Evolutionary conservation across 768 basidiomycete species (phyloP).

Genomic region (Amanita subjunquillea): DNA sequence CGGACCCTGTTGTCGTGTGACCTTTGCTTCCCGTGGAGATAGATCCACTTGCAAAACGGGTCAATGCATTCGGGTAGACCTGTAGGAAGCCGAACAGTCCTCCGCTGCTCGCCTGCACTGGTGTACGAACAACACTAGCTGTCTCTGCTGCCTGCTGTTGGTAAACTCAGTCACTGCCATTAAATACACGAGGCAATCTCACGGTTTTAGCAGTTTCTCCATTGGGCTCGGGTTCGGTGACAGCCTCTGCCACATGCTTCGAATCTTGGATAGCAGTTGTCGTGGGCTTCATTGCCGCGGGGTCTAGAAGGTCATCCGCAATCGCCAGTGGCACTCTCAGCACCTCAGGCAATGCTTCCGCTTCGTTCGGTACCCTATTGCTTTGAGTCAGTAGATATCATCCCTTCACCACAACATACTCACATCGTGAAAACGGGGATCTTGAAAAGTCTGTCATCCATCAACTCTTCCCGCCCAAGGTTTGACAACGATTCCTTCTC

Average conservation of each 20-base stretch:
- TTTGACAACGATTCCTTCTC: slow-evolving; percentile 72
- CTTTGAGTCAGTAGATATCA: slow-evolving; percentile 6
- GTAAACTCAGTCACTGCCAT: background rate
- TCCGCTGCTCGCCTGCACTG: slow-evolving; percentile 16
- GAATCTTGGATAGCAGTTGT: slow-evolving; percentile 11
- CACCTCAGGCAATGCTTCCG: slow-evolving; percentile 49
- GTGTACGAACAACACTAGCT: background rate
- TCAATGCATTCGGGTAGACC: slow-evolving; percentile 47
- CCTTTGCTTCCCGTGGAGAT: slow-evolving; percentile 11
- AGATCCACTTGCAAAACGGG: slow-evolving; percentile 29
- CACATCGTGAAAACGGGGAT: slow-evolving; percentile 65
- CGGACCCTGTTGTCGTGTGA: slow-evolving; percentile 4
- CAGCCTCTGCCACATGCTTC: slow-evolving; percentile 12
- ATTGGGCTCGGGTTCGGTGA: slow-evolving; percentile 4
- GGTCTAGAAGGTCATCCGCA: slow-evolving; percentile 48
- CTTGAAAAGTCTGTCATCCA: slow-evolving; percentile 58
- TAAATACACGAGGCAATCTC: slow-evolving; percentile 2
- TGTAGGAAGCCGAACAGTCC: slow-evolving; percentile 54
- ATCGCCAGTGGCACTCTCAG: slow-evolving; percentile 51
- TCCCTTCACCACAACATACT: slow-evolving; percentile 13
- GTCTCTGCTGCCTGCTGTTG: background rate
- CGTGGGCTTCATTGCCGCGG: slow-evolving; percentile 12
- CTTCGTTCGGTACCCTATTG: slow-evolving; percentile 42
- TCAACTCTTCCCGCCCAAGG: slow-evolving; percentile 66
- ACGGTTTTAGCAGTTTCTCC: slow-evolving; percentile 11